phyloP scores from a whole-genome alignment of 2,329 filamentous ascomycete species.

The Phyllosticta citriasiana region DNA sequence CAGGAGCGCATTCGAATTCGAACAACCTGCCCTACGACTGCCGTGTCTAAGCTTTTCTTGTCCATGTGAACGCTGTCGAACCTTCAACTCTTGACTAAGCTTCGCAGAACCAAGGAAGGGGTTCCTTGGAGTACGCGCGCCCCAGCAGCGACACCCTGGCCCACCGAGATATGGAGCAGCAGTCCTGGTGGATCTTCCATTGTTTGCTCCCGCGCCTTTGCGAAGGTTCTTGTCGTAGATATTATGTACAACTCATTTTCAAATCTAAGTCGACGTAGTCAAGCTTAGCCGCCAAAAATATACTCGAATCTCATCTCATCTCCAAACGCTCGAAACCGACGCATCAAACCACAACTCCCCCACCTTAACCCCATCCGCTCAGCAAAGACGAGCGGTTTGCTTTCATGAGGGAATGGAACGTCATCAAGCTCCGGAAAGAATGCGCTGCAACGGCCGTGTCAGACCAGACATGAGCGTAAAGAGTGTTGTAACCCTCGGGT shows the following conservation, averaged over 20 bases:
- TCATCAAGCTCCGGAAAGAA: neutral
- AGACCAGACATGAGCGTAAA: neutral
- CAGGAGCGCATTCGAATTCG: neutral
- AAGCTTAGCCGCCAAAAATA: neutral
- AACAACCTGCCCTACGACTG: neutral
- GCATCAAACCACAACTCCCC: neutral
- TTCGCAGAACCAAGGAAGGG: neutral
- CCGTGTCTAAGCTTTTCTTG: neutral
- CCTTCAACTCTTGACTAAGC: neutral
- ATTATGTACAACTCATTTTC: neutral
- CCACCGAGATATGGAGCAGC: neutral
- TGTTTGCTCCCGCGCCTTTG: neutral
- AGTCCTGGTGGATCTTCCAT: neutral
- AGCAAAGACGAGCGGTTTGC: neutral
- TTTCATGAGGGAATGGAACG: neutral
- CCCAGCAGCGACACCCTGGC: neutral
- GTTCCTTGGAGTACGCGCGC: neutral
- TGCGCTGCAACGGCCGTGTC: neutral
- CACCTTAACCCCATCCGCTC: neutral
- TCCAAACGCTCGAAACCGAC: neutral
- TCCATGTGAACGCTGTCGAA: neutral
- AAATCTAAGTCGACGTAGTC: neutral
- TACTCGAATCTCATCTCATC: neutral
- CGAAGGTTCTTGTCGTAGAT: neutral
- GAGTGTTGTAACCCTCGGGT: neutral